Conservation (phyloP, 2,329 filamentous ascomycete genomes). For the Westerdykella sp. region DNA sequence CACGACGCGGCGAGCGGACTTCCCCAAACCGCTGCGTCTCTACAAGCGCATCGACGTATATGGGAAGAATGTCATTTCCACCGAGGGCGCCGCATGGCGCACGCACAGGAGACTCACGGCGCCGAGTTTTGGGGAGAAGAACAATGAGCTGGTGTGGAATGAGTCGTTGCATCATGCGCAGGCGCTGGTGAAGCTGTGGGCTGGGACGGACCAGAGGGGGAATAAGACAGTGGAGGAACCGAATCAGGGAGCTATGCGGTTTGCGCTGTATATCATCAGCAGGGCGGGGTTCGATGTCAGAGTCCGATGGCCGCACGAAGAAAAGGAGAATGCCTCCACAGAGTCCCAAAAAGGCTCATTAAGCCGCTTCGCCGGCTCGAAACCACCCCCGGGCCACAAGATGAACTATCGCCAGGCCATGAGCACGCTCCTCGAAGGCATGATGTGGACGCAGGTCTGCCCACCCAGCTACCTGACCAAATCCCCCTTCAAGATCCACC, state of each 20-base stretch:
- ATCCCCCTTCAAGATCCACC: slow-evolving; percentile 43
- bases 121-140: slow-evolving; percentile 70
- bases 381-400: slow-evolving; percentile 34
- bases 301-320: slow-evolving; percentile 55
- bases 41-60: slow-evolving; percentile 59
- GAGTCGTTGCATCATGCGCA: slow-evolving; percentile 58
- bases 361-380: slow-evolving; percentile 26
- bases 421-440: slow-evolving; percentile 55
- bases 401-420: slow-evolving; percentile 63
- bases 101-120: slow-evolving; percentile 66
- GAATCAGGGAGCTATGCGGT: slow-evolving; percentile 60
- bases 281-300: slow-evolving; percentile 64
- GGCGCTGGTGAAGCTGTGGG: slow-evolving; percentile 29
- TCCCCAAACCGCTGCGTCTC: slow-evolving; percentile 59
- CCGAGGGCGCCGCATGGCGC: slow-evolving; percentile 64
- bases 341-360: slow-evolving; percentile 1
- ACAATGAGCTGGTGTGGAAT: slow-evolving; percentile 60
- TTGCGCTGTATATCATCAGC: slow-evolving; percentile 55
- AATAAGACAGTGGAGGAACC: slow-evolving; percentile 49
- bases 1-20: slow-evolving; percentile 59
- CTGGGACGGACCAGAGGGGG: slow-evolving; percentile 16
- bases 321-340: slow-evolving; percentile 33
- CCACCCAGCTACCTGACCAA: slow-evolving; percentile 53
- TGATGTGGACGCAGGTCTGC: slow-evolving; percentile 56
- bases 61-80: slow-evolving; percentile 64